Base-by-base conservation (phyloP, 139 green algal genomes). In the Tetraselmis striata region DNA sequence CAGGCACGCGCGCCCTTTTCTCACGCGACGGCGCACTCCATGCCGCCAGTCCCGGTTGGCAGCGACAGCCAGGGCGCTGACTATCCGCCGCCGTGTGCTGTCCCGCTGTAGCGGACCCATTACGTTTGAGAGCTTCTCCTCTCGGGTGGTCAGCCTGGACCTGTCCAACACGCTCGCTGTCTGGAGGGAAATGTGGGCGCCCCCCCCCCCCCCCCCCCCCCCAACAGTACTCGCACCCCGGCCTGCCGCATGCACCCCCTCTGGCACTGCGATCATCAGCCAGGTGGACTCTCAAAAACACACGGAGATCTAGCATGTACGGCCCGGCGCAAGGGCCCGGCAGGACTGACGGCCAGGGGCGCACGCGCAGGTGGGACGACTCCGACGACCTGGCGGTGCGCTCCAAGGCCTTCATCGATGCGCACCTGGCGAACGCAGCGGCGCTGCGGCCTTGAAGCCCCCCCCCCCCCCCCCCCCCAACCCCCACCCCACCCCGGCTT, bases 71-170 rank as follows among this genome's bases (percentile, higher is more conserved):
- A n/a, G n/a, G n/a, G n/a, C n/a, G n/a, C n/a, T n/a, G n/a, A n/a
- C n/a, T n/a, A n/a, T n/a, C n/a, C n/a, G n/a, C n/a, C n/a, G n/a
- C n/a, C n/a, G n/a, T n/a, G n/a, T n/a, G n/a, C n/a, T n/a, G n/a
- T n/a, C n/a, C n/a, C n/a, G n/a, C n/a, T 30, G 26, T 2, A 1
- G 22, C 30, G 32, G 11, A 1, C 85, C 89, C 18, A 83, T 92
- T 77, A 92, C 89, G 22, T 92, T 92, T 83, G 89, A 92, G 85
- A 84, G 74, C 67, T 92, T 92, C 80, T 90, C 85, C 0, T 88
- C 84, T 0, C 80, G 78, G 1, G 89, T 92, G 0, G 89, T 92
- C 29, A 88, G 79, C 32, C 30, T 78, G 1, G 80, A 84, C 28
- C 81, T 92, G 30, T 84, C 74, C 76, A 90, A 88, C 79, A 85